Conservation (phyloP, 2,329 filamentous ascomycete species). For the Aspergillus sp. region DNA sequence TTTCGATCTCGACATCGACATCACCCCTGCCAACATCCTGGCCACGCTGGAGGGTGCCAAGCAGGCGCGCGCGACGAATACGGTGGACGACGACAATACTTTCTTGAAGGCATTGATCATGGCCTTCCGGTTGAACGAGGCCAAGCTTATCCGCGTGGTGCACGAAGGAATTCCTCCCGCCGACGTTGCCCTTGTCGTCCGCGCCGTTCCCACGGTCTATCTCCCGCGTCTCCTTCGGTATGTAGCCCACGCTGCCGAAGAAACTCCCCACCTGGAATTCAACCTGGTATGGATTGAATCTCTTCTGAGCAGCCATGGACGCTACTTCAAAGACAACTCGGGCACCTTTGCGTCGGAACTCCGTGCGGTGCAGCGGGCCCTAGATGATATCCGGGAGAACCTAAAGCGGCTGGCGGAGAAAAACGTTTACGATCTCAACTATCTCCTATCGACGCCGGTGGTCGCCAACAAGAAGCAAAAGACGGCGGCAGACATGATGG, state of each 20-base stretch:
- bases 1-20: constrained; percentile 90
- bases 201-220: constrained; percentile 79
- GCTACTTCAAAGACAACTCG: constrained; percentile 78
- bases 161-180: constrained; percentile 78
- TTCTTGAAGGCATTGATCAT: constrained; percentile 93
- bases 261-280: constrained; percentile 91
- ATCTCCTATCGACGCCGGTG: constrained; percentile 61
- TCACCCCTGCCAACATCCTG: constrained; percentile 84
- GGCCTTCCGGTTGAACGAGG: constrained; percentile 93
- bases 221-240: constrained; percentile 82
- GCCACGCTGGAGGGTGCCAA: constrained; percentile 61
- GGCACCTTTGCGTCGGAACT: constrained; percentile 81
- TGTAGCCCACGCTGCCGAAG: constrained; percentile 81
- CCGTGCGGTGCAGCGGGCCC: constrained; percentile 75
- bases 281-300: constrained; percentile 91
- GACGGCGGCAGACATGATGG: constrained; percentile 7
- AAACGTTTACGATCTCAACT: constrained; percentile 87
- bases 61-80: constrained; percentile 32
- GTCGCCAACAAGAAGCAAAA: constrained; percentile 30
- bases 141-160: constrained; percentile 75
- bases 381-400: constrained; percentile 77
- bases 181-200: constrained; percentile 75
- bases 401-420: constrained; percentile 80
- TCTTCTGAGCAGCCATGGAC: constrained; percentile 75
- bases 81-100: constrained; percentile 67